Evolutionary conservation across 768 basidiomycete species (phyloP).

Genomic region (Suillus fuscotomentosus): DNA sequence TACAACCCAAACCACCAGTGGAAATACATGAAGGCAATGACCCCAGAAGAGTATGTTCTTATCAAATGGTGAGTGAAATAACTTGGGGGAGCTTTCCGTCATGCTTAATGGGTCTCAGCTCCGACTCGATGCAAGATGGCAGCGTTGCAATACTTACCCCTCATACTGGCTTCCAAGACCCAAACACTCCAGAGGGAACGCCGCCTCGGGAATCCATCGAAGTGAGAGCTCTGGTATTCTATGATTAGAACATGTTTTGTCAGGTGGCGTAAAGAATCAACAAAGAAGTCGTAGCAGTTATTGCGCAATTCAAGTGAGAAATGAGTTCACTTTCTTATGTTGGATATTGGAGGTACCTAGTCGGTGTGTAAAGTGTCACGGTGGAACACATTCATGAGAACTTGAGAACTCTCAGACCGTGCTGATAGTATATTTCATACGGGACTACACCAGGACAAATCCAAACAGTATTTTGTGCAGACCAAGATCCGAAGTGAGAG

Average conservation of each 20-base stretch:
- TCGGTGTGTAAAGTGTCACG: neutral
- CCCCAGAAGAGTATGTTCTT: constrained; percentile 42
- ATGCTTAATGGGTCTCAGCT: constrained; percentile 16
- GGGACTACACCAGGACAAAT: neutral
- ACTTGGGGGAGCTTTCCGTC: neutral
- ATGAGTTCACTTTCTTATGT: constrained; percentile 2
- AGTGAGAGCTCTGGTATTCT: constrained; percentile 19
- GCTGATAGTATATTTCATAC: neutral
- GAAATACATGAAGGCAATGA: constrained; percentile 45
- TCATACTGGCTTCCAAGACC: constrained; percentile 35
- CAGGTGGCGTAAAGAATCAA: neutral
- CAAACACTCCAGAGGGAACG: constrained; percentile 30
- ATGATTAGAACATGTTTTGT: neutral
- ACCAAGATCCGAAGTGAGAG: too few species aligned
- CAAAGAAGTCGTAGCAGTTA: neutral
- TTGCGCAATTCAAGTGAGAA: too few species aligned
- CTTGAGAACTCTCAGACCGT: neutral
- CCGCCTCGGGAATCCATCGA: constrained; percentile 36
- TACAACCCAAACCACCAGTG: constrained; percentile 40
- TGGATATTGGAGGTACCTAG: neutral
- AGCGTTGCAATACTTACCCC: constrained; percentile 31
- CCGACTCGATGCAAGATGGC: constrained; percentile 36
- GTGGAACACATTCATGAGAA: neutral
- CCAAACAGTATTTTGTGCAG: neutral
- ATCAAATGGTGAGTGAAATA: constrained; percentile 43